Percentiles rank a stretch among this genome's conserved stretches.
phyloP scores from a whole-genome alignment of 169 alveolate genomes.

The Plasmodium vivax region DNA sequence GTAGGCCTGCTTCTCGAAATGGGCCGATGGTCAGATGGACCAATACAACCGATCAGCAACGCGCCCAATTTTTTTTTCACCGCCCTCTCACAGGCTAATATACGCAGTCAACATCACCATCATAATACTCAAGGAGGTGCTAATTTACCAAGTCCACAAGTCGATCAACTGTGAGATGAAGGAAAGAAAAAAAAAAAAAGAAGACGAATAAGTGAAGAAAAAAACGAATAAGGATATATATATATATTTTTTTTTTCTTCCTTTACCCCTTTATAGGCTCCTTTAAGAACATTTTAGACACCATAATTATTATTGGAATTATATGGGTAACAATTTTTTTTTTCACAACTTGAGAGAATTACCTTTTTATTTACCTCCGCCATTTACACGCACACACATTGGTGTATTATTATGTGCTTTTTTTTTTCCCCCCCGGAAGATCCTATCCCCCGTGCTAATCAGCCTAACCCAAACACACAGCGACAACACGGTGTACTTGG shows the following conservation, averaged over 20 bases:
- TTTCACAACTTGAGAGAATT: not conserved
- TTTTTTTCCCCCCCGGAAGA: constrained; percentile 9
- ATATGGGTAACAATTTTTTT: constrained; percentile 52
- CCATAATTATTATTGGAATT: constrained; percentile 59
- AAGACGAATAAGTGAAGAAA: not conserved
- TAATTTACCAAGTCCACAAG: constrained; percentile 45
- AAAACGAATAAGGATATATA: not conserved
- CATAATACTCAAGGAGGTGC: constrained; percentile 52
- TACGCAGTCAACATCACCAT: constrained; percentile 8
- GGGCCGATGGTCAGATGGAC: not conserved
- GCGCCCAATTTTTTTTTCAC: not conserved
- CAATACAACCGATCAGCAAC: not conserved
- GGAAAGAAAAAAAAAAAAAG: constrained; percentile 23
- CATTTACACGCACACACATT: not conserved
- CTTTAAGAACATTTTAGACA: constrained; percentile 59
- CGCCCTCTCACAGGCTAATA: constrained; percentile 14
- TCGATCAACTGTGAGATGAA: constrained; percentile 29
- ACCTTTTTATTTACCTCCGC: not conserved
- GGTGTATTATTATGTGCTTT: not conserved
- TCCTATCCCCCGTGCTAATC: constrained; percentile 62
- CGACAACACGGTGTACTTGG: constrained; percentile 57
- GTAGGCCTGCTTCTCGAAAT: constrained; percentile 28
- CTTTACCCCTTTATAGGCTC: constrained; percentile 27
- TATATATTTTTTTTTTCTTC: not conserved
- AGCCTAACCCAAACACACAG: constrained; percentile 69